These are phyloP conservation scores for Rhodamnia rubescens DNA, from an alignment of 345 rosid genomes.

Conservation along the genomic window DNA sequence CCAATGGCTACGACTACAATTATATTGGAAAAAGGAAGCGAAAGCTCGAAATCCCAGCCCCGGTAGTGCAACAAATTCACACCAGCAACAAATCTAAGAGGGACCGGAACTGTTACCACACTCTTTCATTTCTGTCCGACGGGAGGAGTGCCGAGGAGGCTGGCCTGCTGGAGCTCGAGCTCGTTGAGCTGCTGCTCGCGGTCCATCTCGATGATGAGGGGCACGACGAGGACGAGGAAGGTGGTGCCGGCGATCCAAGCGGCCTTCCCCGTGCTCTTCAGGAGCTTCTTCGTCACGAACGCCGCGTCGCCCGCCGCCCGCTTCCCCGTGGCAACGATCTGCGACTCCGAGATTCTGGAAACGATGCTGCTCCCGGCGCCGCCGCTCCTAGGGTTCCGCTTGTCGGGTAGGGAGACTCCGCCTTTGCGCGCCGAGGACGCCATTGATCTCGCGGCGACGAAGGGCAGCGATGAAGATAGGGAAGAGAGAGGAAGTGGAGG, in stretches of 20 bases:
- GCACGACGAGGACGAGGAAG: conserved; percentile 52
- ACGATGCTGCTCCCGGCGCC: conserved; percentile 20
- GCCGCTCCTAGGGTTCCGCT: conserved; percentile 11
- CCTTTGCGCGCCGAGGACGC: conserved; percentile 36
- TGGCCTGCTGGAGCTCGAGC: conserved; percentile 60
- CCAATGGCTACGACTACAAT: not conserved
- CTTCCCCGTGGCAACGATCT: conserved; percentile 42
- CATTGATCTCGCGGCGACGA: conserved; percentile 12
- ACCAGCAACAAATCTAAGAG: not conserved
- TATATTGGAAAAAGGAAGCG: not conserved
- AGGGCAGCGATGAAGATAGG: not conserved
- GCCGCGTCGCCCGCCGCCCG: conserved; percentile 42
- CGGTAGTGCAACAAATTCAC: not conserved
- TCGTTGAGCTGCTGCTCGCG: conserved; percentile 58
- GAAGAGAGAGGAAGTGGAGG: not conserved
- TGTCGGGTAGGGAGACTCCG: conserved; percentile 29
- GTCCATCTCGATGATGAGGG: conserved; percentile 56
- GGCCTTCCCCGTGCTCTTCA: conserved; percentile 77
- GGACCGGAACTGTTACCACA: not conserved
- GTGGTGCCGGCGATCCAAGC: conserved; percentile 83
- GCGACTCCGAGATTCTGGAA: conserved; percentile 22
- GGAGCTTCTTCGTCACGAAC: conserved; percentile 59
- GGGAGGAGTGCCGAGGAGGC: conserved; percentile 53
- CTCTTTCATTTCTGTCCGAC: conserved; percentile 4
- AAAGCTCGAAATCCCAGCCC: not conserved